Evolutionary conservation across 164 flowering plant genomes (phyloP).

Genomic region (Stephania cephalantha): DNA sequence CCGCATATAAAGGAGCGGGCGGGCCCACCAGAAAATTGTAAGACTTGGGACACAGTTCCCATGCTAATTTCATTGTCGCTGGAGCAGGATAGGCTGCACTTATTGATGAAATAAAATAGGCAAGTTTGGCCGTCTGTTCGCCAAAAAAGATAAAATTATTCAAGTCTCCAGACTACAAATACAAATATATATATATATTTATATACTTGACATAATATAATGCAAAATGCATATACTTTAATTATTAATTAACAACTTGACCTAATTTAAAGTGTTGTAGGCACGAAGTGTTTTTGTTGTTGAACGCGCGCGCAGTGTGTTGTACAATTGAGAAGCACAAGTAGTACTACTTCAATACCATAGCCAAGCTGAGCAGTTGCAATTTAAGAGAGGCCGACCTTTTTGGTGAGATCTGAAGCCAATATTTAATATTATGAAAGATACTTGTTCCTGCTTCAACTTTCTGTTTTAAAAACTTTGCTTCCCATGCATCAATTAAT

Average conservation of each 20-base stretch:
- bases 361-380: neutral
- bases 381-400: neutral
- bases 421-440: neutral
- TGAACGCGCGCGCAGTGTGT: neutral
- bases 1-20: too few species aligned
- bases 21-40: too few species aligned
- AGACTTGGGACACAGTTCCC: too few species aligned
- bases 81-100: too few species aligned
- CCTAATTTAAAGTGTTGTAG: neutral
- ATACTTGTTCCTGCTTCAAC: neutral
- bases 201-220: neutral
- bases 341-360: neutral
- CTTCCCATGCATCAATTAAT: neutral
- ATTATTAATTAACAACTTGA: neutral
- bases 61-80: too few species aligned
- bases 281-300: neutral
- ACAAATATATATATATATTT: neutral
- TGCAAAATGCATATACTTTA: neutral
- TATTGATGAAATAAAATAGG: too few species aligned
- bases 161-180: too few species aligned
- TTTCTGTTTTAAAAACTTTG: neutral
- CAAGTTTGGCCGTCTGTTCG: too few species aligned
- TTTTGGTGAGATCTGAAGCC: neutral
- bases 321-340: neutral
- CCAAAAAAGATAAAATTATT: too few species aligned